Base-by-base conservation (phyloP, 257 asterid species). In the Henckelia pumila region DNA sequence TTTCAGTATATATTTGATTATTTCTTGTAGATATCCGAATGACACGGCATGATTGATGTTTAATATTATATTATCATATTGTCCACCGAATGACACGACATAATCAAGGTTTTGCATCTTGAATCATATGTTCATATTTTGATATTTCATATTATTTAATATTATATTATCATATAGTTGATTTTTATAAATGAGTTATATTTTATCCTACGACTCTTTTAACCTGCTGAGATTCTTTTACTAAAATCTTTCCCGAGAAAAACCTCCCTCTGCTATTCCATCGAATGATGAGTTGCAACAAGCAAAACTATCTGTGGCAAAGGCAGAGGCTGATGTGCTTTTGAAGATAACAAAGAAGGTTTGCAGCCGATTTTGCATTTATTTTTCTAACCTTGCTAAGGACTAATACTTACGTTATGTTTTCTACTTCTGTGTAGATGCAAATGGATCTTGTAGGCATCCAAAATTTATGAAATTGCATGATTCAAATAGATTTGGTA, bases 181-280 rank as follows among this genome's bases (percentile, higher is more conserved):
- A 30, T 30, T 30, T 30, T 30, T 30, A 30, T 30, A 30, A 30
- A 30, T 30, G 25, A 74, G 60, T 64, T 75, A 47, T 70, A 70
- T 53, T 37, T 66, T 55, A 70, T 40, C 40, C 26, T 19, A 40
- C 57, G 50, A 35, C 40, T 71, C 72, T 61, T 22, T 53, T 20
- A 61, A 37, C 53, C 33, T 40, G 33, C 62, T 65, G 52, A 28
- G 19, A 71, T 63, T 59, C 67, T 53, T 61, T 55, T 64, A 59
- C 44, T 64, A 35, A 23, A 40, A 28, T 50, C 63, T 64, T 37
- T 74, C 53, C 66, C 52, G 57, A 70, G 75, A 68, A 61, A 76
- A 94, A 82, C 99, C 99, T 68, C 86, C 91, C 64, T 70, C 87
- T 72, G 97, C 96, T 61, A 95, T 94, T 70, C 88, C 96, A 40